Evolutionary conservation across 768 basidiomycete species (phyloP), one percentile per base, ranked within the genome.

Genomic region (Asterophora lycoperdoides): DNA sequence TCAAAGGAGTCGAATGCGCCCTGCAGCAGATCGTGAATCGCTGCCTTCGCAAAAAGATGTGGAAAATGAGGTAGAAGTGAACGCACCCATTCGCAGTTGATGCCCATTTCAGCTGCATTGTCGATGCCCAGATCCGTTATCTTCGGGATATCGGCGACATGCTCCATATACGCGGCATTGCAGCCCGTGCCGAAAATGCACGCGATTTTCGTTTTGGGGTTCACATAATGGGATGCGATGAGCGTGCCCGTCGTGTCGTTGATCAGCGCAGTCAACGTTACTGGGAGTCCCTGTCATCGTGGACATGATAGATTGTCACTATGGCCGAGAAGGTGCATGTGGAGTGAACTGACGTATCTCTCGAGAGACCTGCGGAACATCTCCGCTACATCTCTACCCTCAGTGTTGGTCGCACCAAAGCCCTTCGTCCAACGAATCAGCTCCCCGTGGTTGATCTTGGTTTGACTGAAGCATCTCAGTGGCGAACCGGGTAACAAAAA

Each of bases 341-440:
- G n/a, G 29, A n/a, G 28, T 23, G 23, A 23, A 71, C 86, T 9
- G 46, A 93, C 91, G 61, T 79, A 73, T 75, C 86, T 89, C 48
- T 73, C 74, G 39, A 99, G 79, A 11, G 89, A 86, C 48, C 82
- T 68, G 41, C 82, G 80, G 73, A 99, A 95, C 91, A 99, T 94
- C 33, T 76, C 88, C 4, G 91, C 94, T 10, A 95, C 93, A 59
- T 99, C 91, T 46, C 79, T 73, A 14, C 94, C 94, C 67, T 98
- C 96, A 14, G 91, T 93, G 62, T 94, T 92, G 4, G 79, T 64
- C 0, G 89, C 89, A 28, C 93, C 93, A 59, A 98, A 98, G 55
- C 96, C 96, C 68, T 99, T 99, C n/a, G 96, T 99, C 96, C 96
- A 99, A 14, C 95, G 86, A 60, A 97, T 93, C 32, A 98, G 84